phyloP scores from a whole-genome alignment of 1,284 basidiomycete species.

The Ustilago vetiveriae region DNA sequence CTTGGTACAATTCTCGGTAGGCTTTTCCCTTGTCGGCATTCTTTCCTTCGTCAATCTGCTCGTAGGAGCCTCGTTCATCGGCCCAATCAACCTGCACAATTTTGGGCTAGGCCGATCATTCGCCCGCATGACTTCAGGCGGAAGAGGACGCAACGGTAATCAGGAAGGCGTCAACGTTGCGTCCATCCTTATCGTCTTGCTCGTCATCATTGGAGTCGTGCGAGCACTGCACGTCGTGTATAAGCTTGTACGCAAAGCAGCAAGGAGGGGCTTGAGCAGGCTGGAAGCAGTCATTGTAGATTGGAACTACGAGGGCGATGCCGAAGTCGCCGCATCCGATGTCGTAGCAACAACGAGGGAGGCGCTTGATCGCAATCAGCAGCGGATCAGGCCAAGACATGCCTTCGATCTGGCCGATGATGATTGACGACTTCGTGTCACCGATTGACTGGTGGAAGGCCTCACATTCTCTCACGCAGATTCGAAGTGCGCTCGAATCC shows the following conservation, averaged over 20 bases:
- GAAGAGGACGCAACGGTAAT: conserved; percentile 24
- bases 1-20: conserved; percentile 45
- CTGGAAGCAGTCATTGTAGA: conserved; percentile 52
- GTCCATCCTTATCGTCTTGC: conserved; percentile 43
- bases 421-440: background rate
- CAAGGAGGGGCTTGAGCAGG: conserved; percentile 30
- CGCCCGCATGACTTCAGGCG: conserved; percentile 41
- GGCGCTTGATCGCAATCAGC: background rate
- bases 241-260: conserved; percentile 21
- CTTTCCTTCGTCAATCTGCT: conserved; percentile 51
- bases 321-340: conserved; percentile 8
- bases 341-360: background rate
- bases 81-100: conserved; percentile 50
- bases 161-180: conserved; percentile 45
- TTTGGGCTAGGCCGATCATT: conserved; percentile 52
- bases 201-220: conserved; percentile 50
- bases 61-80: conserved; percentile 41
- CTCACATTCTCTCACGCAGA: too few species aligned
- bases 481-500: too few species aligned
- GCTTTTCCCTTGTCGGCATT: conserved; percentile 54
- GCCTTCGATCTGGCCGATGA: conserved; percentile 7
- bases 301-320: conserved; percentile 46
- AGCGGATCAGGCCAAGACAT: conserved; percentile 6
- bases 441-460: too few species aligned
- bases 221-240: conserved; percentile 44